Conservation (phyloP, 148 eudicot species). For the Cornus controversa region DNA sequence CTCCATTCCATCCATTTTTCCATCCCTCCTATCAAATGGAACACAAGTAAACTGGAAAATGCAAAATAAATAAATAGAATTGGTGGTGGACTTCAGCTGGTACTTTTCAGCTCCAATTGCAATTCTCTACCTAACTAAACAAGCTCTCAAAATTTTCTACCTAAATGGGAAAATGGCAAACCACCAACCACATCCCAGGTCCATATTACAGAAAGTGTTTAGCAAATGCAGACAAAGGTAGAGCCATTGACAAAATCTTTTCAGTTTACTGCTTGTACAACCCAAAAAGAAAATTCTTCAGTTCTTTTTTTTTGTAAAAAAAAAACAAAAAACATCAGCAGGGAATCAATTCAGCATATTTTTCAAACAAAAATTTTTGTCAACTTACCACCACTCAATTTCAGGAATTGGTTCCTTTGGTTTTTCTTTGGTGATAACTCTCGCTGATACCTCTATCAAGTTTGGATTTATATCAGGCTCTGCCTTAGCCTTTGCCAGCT, state of each 20-base stretch:
- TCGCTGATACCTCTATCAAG: constrained; percentile 87
- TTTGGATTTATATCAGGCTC: constrained; percentile 98
- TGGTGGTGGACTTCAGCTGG: background rate
- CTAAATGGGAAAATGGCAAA: background rate
- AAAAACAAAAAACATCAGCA: too few species aligned
- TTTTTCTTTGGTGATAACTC: constrained; percentile 76
- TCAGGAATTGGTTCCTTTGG: constrained; percentile 85
- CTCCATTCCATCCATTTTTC: too few species aligned
- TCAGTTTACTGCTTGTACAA: background rate
- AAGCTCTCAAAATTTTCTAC: background rate
- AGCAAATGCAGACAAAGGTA: background rate
- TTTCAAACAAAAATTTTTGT: background rate
- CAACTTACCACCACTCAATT: constrained; percentile 95
- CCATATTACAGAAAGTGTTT: background rate
- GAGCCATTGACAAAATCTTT: background rate
- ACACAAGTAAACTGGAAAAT: background rate
- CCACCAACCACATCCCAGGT: background rate
- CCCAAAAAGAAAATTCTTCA: background rate
- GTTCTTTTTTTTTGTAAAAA: too few species aligned
- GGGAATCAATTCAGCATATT: background rate
- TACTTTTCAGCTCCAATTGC: background rate
- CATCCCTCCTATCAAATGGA: too few species aligned
- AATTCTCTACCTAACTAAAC: background rate
- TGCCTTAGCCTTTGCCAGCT: constrained; percentile 90
- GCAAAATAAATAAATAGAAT: background rate